Percentiles rank a stretch among this genome's conserved stretches.
Evolutionary conservation across 176 grass and related monocot species (phyloP).

Genomic region (Carex littledalei): DNA sequence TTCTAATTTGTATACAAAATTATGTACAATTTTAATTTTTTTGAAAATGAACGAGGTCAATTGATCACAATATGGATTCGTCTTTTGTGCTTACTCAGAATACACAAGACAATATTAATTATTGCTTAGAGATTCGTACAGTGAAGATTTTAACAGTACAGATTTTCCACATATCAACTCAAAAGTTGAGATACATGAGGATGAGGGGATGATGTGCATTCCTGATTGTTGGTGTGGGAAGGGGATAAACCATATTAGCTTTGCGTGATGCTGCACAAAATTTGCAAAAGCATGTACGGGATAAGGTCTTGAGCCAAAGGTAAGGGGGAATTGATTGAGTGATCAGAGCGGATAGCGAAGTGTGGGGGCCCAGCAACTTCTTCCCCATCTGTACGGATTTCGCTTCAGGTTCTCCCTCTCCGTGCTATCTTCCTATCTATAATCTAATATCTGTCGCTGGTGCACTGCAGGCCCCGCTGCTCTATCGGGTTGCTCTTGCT

Average conservation of each 20-base stretch:
- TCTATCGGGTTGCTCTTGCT: background rate
- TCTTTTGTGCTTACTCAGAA: too few relatives aligned
- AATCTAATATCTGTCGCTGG: background rate
- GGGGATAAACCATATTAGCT: conserved; percentile 5
- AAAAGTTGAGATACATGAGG: too few relatives aligned
- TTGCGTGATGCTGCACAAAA: background rate
- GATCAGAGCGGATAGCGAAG: background rate
- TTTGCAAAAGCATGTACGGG: background rate
- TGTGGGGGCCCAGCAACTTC: background rate
- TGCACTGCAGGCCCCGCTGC: background rate
- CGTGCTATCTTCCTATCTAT: background rate
- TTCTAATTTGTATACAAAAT: too few relatives aligned
- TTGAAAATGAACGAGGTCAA: too few relatives aligned
- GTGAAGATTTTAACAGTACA: too few relatives aligned
- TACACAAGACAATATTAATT: too few relatives aligned
- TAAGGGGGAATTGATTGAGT: background rate
- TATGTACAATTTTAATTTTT: too few relatives aligned
- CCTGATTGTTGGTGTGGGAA: background rate
- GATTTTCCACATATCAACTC: too few relatives aligned
- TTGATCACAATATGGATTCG: too few relatives aligned
- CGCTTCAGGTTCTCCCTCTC: background rate
- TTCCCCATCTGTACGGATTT: conserved; percentile 13
- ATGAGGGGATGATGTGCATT: too few relatives aligned
- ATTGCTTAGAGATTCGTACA: too few relatives aligned
- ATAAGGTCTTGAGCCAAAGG: conserved; percentile 3